These are phyloP conservation scores for Venturia pyrina DNA, from an alignment of 2,329 filamentous ascomycete species.

Conservation along the genomic window DNA sequence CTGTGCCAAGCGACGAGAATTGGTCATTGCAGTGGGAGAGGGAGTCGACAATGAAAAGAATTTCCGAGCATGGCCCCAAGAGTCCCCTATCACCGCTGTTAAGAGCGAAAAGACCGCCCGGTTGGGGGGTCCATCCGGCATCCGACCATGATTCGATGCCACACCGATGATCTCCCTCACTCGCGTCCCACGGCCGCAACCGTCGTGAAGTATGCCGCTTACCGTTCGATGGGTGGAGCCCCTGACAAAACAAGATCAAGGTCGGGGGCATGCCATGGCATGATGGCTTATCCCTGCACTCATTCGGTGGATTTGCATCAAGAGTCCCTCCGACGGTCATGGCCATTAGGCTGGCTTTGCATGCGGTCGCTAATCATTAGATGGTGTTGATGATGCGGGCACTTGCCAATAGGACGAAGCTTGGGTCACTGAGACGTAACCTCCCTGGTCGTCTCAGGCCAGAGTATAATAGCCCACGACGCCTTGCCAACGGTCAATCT, in stretches of 20 bases:
- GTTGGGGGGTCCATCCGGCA: not conserved
- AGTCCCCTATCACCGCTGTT: not conserved
- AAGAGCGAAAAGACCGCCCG: not conserved
- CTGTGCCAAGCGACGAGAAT: no score
- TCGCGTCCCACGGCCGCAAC: slow-evolving; percentile 2
- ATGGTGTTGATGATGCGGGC: slow-evolving; percentile 7
- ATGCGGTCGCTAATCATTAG: slow-evolving; percentile 10
- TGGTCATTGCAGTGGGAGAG: no score
- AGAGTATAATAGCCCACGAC: slow-evolving; percentile 1
- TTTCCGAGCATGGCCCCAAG: not conserved
- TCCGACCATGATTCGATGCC: not conserved
- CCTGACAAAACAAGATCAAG: not conserved
- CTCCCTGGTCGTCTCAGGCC: not conserved
- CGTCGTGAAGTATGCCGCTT: slow-evolving; percentile 1
- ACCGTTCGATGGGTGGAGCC: not conserved
- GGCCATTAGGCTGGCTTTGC: slow-evolving; percentile 7
- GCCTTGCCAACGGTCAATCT: not conserved
- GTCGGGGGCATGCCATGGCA: not conserved
- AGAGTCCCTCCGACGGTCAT: slow-evolving; percentile 4
- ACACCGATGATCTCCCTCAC: not conserved
- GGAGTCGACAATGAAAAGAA: no score
- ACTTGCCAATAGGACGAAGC: slow-evolving; percentile 5
- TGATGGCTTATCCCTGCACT: not conserved
- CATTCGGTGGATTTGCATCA: slow-evolving; percentile 3
- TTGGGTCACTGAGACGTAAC: slow-evolving; percentile 7